Percentiles rank a stretch among this genome's conserved stretches.
These are phyloP conservation scores for Rugonectria rugulosa DNA, from an alignment of 2,329 filamentous ascomycete species.

Conservation along the genomic window DNA sequence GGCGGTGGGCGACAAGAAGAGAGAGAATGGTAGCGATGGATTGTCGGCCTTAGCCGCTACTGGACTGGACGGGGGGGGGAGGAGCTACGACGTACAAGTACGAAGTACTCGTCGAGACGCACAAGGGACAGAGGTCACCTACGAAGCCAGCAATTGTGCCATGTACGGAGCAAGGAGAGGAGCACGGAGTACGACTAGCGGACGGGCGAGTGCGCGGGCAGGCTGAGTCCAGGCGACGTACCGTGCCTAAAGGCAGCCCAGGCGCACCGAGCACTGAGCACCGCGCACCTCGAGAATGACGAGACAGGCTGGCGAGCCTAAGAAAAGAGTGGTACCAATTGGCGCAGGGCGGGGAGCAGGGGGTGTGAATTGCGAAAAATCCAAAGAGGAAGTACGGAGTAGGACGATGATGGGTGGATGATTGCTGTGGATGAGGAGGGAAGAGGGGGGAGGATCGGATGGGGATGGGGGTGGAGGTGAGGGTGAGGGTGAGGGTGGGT, in stretches of 20 bases:
- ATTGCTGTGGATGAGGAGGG: neutral
- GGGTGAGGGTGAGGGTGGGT: slow-evolving; percentile 6
- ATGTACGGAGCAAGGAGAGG: too few relatives aligned
- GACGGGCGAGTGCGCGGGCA: too few relatives aligned
- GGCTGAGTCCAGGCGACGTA: neutral
- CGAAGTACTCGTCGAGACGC: too few relatives aligned
- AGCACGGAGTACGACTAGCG: too few relatives aligned
- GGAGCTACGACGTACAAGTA: slow-evolving; percentile 5
- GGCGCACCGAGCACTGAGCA: slow-evolving; percentile 24
- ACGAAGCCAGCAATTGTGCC: too few relatives aligned
- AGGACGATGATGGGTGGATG: neutral
- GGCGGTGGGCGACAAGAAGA: slow-evolving; percentile 24
- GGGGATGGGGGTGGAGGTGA: slow-evolving; percentile 6
- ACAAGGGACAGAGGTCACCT: slow-evolving; percentile 29
- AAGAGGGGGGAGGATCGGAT: neutral
- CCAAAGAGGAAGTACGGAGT: too few relatives aligned
- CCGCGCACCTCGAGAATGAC: slow-evolving; percentile 42
- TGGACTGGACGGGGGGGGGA: slow-evolving; percentile 8
- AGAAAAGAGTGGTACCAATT: slow-evolving; percentile 35
- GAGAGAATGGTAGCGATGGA: slow-evolving; percentile 7
- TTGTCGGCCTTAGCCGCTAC: slow-evolving; percentile 15
- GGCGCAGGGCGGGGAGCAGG: slow-evolving; percentile 20
- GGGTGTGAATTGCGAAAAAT: neutral
- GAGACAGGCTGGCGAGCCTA: slow-evolving; percentile 31
- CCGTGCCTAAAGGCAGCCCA: neutral